Base-by-base conservation (phyloP, 2,329 filamentous ascomycete species). In the Phaeosphaeriaceae sp. region DNA sequence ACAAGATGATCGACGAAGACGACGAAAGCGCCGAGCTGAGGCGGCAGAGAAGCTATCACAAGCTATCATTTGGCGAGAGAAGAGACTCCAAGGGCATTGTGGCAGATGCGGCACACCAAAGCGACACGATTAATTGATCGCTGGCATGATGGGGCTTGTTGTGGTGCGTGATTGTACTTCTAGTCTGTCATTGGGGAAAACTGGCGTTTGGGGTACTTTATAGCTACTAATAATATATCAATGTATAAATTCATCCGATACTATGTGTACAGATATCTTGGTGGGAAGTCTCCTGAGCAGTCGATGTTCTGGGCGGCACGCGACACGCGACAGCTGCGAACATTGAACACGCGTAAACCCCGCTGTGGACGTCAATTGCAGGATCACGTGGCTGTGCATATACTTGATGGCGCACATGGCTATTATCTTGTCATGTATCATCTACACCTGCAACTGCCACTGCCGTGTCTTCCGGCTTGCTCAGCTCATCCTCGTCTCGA, bases 1-100 rank as follows among this genome's bases (percentile, higher is more conserved):
- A 67, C 47, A 70, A 76, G 57, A 52, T 64, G 2, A 62, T 67
- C 13, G 61, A 44, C 4, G 58, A 58, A 20, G 64, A 65, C 11
- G 62, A 67, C 11, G 62, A 65, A 11, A 60, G 62, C 19, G 60
- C 48, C 2, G 61, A 67, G 44, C 42, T 74, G n/a, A 69, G 80
- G 56, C 62, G 76, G 57, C 72, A 76, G 62, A 72, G 79, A 53
- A 81, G 73, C 52, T 71, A 75, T 48, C 71, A 73, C 36, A 76
- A 77, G 49, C 41, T 74, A 48, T 72, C 76, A 56, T 61, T 54
- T 24, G 54, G 58, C 40, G 64, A 63, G 17, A 63, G 65, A 47
- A 58, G 64, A 48, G 64, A 66, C 41, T 67, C 68, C 0, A 63
- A 67, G 48, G 50, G 53, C 13, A 48, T 52, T 7, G 49, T 46